Evolutionary conservation across 2,329 filamentous ascomycete species (phyloP).

Genomic region (Helicocarpus griseus): DNA sequence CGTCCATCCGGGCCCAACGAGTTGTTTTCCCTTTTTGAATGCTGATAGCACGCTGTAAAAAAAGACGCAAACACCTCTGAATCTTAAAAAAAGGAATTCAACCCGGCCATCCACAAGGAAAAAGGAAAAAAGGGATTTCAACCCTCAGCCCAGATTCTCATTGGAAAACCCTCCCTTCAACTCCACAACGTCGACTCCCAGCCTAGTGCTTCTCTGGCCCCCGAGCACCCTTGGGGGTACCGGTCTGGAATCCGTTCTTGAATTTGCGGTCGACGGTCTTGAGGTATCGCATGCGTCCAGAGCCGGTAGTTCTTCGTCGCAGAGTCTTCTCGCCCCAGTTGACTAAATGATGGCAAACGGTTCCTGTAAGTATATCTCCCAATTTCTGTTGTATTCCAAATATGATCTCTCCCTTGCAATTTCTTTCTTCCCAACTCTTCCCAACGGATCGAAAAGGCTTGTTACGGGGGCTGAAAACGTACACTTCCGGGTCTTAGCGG

Average conservation of each 20-base stretch:
- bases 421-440: neutral
- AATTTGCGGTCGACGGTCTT: slow-evolving; percentile 87
- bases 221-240: slow-evolving; percentile 73
- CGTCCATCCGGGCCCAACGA: neutral
- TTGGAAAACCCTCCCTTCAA: slow-evolving; percentile 22
- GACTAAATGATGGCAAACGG: slow-evolving; percentile 46
- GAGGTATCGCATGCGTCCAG: slow-evolving; percentile 90
- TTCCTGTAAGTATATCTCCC: slow-evolving; percentile 18
- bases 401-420: neutral
- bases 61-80: slow-evolving; percentile 1
- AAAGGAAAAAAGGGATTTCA: slow-evolving; percentile 23
- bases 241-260: slow-evolving; percentile 95
- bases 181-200: slow-evolving; percentile 23
- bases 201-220: slow-evolving; percentile 46
- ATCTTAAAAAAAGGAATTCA: slow-evolving; percentile 1
- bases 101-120: slow-evolving; percentile 2
- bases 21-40: slow-evolving; percentile 1
- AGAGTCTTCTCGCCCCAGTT: slow-evolving; percentile 99
- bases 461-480: slow-evolving; percentile 38
- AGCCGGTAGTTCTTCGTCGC: slow-evolving; percentile 98
- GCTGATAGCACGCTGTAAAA: slow-evolving; percentile 7
- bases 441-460: neutral
- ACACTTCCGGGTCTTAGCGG: slow-evolving; percentile 98
- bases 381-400: slow-evolving; percentile 4
- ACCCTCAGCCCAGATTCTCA: slow-evolving; percentile 30